Base-by-base conservation (phyloP, 805 yeast species). In the Monosporozyma solicola region DNA sequence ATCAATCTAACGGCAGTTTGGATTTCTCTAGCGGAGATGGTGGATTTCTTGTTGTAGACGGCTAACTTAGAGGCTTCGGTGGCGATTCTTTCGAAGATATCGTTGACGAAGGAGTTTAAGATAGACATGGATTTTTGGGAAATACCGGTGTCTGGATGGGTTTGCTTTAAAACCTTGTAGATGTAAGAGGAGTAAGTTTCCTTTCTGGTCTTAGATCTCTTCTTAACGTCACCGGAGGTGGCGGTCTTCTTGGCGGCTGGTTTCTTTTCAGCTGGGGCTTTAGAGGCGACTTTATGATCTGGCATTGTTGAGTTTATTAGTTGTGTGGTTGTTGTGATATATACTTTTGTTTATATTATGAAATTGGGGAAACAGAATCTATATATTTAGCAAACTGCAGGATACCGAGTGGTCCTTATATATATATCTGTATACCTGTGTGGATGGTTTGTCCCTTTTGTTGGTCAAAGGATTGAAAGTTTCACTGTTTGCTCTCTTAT, bases 91-190 rank as follows among this genome's bases (percentile, higher is more conserved):
- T 91, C 97, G 72, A 91, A 92, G 72, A 91, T 89, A 77, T 92
- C 97, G 79, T 90, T 91, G 66, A 92, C 97, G 67, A 92, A 92
- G 46, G 97, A 92, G 87, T 92, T 92, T 92, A 92, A 85, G 75
- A 92, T 92, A 62, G 96, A 89, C 96, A 92, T 92, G 61, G 98
- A 96, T 74, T 89, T 87, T 79, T 90, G 96, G 67, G 98, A 91
- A 74, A 92, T 92, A 88, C 97, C 98, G 59, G 98, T 92, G 75
- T 92, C 97, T 75, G 97, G 98, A 78, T 92, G 98, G 59, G 97
- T 91, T 82, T 92, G 97, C 79, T 91, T 91, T 74, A 92, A 85
- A 63, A 91, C 97, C 79, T 92, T 92, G 94, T 91, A 92, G 74
- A 92, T 92, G 79, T 92, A 92, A 59, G 97, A 90, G 61, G 96